Base-by-base conservation (phyloP, 208 protist genomes). In the Acanthamoeba royreba region DNA sequence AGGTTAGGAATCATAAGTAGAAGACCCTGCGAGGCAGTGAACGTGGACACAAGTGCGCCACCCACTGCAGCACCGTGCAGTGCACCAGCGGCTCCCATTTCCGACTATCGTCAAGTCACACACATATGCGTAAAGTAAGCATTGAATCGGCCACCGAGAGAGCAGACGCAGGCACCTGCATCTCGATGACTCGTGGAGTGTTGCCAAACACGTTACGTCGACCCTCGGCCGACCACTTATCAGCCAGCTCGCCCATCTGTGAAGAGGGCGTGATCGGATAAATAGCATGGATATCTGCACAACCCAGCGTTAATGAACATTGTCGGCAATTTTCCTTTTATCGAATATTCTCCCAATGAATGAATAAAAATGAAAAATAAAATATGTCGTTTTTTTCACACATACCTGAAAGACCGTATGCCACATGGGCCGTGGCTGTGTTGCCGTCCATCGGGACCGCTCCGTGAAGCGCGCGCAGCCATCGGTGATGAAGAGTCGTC, bases 1-100 rank as follows among this genome's bases (percentile, higher is more conserved):
- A 98, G 96, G 58, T 98, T 98, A 25, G 97, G 97, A 25, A 98
- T 97, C 97, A 98, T 98, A 4, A 98, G 93, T 53, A 98, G 72
- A 19, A 98, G 77, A 28, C 97, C 97, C 79, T 98, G 97, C 25
- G 97, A 98, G 15, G 94, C 88, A 25, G 97, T 98, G 87, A 97
- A 98, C n/a, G 97, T 98, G 13, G 94, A 93, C 25, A 81, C 63
- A 8, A 98, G 66, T 11, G 96, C 77, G 40, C 97, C 96, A 22
- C 92, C 53, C 28, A 43, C 46, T 35, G 93, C 40, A 66, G 95
- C 87, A 47, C 97, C 97, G 55, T 98, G 97, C 15, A 98, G 47
- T 33, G 97, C 96, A 49, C 97, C 97, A 35, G 96, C 95, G n/a
- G 96, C 97, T 45, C 96, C 97, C 42, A 49, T 96, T 92, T 98